These are phyloP conservation scores for Excoecaria agallocha DNA, from an alignment of 345 rosid species.

Conservation along the genomic window DNA sequence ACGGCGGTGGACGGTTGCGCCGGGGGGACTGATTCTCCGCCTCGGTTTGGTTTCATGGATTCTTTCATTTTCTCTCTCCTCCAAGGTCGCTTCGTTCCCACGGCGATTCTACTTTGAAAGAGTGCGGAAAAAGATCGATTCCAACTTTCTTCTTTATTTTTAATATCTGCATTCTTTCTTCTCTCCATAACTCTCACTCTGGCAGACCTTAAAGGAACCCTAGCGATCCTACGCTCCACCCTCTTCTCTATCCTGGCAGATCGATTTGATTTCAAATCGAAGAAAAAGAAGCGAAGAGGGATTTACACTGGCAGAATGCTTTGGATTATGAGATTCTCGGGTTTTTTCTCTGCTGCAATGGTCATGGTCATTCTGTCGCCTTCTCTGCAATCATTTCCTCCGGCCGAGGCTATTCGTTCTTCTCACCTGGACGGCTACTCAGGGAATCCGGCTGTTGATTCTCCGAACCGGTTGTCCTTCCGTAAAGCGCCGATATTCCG, in stretches of 20 bases:
- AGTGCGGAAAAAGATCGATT: slow-evolving; percentile 30
- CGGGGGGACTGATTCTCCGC: slow-evolving; percentile 42
- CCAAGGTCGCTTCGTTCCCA: slow-evolving; percentile 45
- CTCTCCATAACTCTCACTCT: slow-evolving; percentile 9
- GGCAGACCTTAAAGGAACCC: slow-evolving; percentile 36
- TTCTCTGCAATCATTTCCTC: slow-evolving; percentile 81
- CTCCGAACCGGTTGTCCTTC: slow-evolving; percentile 50
- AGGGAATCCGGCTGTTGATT: slow-evolving; percentile 30
- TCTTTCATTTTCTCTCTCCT: slow-evolving; percentile 28
- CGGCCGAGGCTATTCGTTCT: slow-evolving; percentile 89
- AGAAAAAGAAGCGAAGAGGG: slow-evolving; percentile 37
- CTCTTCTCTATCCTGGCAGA: slow-evolving; percentile 14
- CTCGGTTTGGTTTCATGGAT: slow-evolving; percentile 31
- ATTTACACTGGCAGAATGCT: slow-evolving; percentile 45
- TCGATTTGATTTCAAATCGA: slow-evolving; percentile 34
- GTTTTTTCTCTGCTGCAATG: slow-evolving; percentile 70
- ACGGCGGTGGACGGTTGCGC: slow-evolving; percentile 55
- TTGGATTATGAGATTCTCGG: slow-evolving; percentile 69
- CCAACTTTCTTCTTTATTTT: background rate
- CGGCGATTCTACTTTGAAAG: slow-evolving; percentile 44
- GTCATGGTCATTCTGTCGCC: slow-evolving; percentile 74
- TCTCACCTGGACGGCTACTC: slow-evolving; percentile 51
- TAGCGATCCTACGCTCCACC: slow-evolving; percentile 24
- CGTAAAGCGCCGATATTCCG: slow-evolving; percentile 54
- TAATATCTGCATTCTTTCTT: background rate